Evolutionary conservation across 345 rosid species (phyloP), one percentile per base, ranked within the genome.

Genomic region (Linum tenue): DNA sequence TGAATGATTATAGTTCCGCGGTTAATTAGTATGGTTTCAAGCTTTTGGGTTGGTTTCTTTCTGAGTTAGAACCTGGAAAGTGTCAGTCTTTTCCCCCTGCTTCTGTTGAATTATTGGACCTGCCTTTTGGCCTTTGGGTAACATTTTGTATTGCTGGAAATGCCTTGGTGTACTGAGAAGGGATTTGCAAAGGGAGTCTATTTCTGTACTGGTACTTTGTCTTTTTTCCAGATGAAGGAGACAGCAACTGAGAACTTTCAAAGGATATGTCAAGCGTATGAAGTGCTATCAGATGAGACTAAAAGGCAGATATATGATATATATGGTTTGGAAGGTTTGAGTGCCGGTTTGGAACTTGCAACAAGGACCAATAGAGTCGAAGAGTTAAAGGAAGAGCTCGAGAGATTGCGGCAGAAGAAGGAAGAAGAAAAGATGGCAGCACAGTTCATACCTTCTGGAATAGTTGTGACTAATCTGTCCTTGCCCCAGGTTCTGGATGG

Each of bases 321-420:
- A 51, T 91, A 95, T 74, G 99, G 97, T 22, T 83, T 95, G 95
- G 99, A 91, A 80, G 99, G 97, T 44, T 48, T 95, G 79, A 71
- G 56, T 56, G 86, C 94, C 42, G 97, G 98, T 50, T 68, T 95
- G 78, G 98, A 95, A 79, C 96, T 95, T 65, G 94, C 96, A 60
- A 82, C 91, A 7, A 83, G 78, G 86, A 76, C 87, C 71, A 84
- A 79, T 79, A 95, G 83, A 71, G 81, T 76, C 5, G 98, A 91
- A 2, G 98, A 95, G 78, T 68, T 95, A 15, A 91, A 76, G 77
- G 96, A 87, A 70, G 88, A 91, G 63, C 97, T 95, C 58, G 86
- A 91, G 60, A 85, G 81, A 79, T 70, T 91, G 57, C 77, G 77
- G 67, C 77, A 72, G 66, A 87, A 65, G 81, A 79, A 86, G 66